These are phyloP conservation scores for Ziziphus jujuba DNA, from an alignment of 306 rosid species.

Conservation along the genomic window DNA sequence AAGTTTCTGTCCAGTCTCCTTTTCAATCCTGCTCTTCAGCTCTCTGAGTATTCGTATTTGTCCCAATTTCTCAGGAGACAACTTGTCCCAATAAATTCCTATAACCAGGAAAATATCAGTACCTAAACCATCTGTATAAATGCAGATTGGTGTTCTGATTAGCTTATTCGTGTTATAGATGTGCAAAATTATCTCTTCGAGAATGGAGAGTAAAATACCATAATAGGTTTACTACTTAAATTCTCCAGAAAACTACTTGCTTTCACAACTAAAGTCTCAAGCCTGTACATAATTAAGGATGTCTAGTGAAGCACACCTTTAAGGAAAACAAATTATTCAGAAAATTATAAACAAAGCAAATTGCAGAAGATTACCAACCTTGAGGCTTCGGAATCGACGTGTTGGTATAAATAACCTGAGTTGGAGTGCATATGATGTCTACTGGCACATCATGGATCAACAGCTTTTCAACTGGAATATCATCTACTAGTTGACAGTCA, in stretches of 20 bases:
- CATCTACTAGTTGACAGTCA: conserved; percentile 85
- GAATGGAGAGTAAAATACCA: not conserved
- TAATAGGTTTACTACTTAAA: not conserved
- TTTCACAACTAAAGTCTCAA: not conserved
- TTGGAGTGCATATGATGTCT: conserved; percentile 89
- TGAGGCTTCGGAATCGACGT: conserved; percentile 80
- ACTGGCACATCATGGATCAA: conserved; percentile 86
- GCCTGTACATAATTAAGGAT: no score
- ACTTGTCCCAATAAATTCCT: conserved; percentile 95
- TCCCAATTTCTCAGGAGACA: conserved; percentile 87
- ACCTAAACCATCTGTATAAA: not conserved
- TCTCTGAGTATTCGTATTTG: conserved; percentile 80
- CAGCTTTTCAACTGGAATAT: conserved; percentile 76
- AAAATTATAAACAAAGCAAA: not conserved
- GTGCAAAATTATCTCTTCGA: not conserved
- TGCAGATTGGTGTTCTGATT: not conserved
- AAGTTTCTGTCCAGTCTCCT: conserved; percentile 66
- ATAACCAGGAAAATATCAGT: not conserved
- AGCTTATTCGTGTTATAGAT: not conserved
- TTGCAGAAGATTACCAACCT: conserved; percentile 52
- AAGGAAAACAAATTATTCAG: not conserved
- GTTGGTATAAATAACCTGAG: conserved; percentile 64
- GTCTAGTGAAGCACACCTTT: no score
- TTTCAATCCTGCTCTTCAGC: conserved; percentile 69
- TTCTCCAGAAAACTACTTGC: not conserved